Evolutionary conservation across 345 rosid genomes (phyloP), one percentile per base, ranked within the genome.

Genomic region (Linum lewisii): DNA sequence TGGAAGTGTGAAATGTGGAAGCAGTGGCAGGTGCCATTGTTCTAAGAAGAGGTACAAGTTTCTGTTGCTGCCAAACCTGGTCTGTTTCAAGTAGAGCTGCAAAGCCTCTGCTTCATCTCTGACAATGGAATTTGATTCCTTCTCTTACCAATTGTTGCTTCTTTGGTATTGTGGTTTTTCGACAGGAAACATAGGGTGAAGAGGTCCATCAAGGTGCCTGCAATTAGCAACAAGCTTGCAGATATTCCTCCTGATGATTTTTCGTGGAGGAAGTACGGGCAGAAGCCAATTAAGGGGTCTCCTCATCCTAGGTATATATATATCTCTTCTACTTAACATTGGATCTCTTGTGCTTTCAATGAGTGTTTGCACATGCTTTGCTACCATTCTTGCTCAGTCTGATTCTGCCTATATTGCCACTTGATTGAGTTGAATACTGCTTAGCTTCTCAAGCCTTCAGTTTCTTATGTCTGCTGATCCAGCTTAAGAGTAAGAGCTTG

Each of bases 261-360:
- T 59, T 86, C 89, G 0, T 86, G 94, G 94, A 83, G 94, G 69
- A 86, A 86, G 67, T 86, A 86, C 29, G 94, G 94, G 26, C 94
- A 86, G 69, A 86, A 86, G 69, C 94, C 94, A 24, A 86, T 86
- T 59, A 86, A 86, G 75, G 94, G 94, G 38, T 86, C 94, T 67
- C 94, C 94, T 69, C 84, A 86, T 55, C 94, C 94, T 19, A 78
- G 94, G 94, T 86, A 80, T 62, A 32, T 36, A 25, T 63, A 16
- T 3, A 13, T 18, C 51, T 54, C 16, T 29, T 9, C 19, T 60
- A 16, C 59, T 47, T 21, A 32, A 16, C 21, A 11, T 36, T 22
- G 15, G 66, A 36, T 56, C 63, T 53, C 62, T 22, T 24, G 3
- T 47, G 20, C 15, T 15, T n/a, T 22, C 0, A n/a, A 51, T 42